Percentiles rank a stretch among this genome's conserved stretches.
Evolutionary conservation across 1,139 yeast genomes (phyloP).

Genomic region (Arxiozyma bovina): DNA sequence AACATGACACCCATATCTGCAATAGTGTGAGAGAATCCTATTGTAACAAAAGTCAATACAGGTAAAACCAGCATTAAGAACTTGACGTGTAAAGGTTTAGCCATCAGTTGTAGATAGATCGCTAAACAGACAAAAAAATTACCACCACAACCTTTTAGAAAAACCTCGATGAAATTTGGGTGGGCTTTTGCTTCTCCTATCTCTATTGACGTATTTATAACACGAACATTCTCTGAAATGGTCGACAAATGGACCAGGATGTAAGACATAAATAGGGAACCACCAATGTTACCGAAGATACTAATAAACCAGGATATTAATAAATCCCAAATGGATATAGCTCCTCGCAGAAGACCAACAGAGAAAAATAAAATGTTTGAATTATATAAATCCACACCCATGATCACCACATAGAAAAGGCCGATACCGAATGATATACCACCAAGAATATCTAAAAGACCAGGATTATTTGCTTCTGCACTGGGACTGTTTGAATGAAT

Average conservation of each 20-base stretch:
- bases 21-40: conserved; percentile 71
- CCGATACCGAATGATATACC: conserved; percentile 61
- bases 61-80: conserved; percentile 57
- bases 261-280: conserved; percentile 57
- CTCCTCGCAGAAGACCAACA: conserved; percentile 59
- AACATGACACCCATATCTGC: conserved; percentile 69
- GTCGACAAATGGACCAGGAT: conserved; percentile 51
- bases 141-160: conserved; percentile 61
- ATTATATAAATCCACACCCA: conserved; percentile 69
- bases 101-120: conserved; percentile 65
- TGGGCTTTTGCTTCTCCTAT: conserved; percentile 42
- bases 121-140: conserved; percentile 70
- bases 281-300: conserved; percentile 56
- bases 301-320: conserved; percentile 61
- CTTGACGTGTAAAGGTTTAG: conserved; percentile 73
- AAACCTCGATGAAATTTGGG: conserved; percentile 47
- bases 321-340: conserved; percentile 55
- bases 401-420: conserved; percentile 58
- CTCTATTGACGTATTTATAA: conserved; percentile 36
- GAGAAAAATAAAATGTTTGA: conserved; percentile 62
- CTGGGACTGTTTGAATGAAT: conserved; percentile 46
- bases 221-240: conserved; percentile 34
- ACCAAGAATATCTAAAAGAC: conserved; percentile 43
- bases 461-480: conserved; percentile 40
- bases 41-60: conserved; percentile 59